These are phyloP conservation scores for Mayamaea pseudoterrestris DNA, from an alignment of 108 stramenopile species.

Conservation along the genomic window DNA sequence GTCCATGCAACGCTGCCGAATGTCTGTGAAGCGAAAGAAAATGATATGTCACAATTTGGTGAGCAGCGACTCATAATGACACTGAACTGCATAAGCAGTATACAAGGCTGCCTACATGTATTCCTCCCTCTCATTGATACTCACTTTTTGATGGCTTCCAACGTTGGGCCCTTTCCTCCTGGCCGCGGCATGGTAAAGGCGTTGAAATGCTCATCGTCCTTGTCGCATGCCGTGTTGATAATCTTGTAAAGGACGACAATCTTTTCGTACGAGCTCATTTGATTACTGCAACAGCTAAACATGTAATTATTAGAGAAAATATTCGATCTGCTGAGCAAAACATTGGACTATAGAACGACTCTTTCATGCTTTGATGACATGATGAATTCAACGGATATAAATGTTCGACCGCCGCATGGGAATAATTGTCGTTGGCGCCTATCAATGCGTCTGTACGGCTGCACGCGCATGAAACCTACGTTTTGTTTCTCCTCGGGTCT, in stretches of 20 bases:
- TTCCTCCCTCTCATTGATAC: neutral
- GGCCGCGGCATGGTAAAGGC: constrained; percentile 53
- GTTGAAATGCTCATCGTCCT: constrained; percentile 32
- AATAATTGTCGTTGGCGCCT: no score
- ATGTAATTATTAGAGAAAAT: no score
- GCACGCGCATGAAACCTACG: no score
- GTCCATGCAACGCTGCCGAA: constrained; percentile 36
- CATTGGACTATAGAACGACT: no score
- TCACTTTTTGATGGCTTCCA: constrained; percentile 56
- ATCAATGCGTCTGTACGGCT: no score
- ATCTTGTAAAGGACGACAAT: constrained; percentile 39
- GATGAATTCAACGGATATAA: no score
- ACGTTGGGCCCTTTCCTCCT: constrained; percentile 32
- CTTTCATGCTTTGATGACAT: no score
- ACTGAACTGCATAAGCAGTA: neutral
- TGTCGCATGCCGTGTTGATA: constrained; percentile 32
- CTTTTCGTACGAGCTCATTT: neutral
- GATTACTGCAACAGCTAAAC: no score
- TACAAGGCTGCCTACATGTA: neutral
- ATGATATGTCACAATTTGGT: neutral
- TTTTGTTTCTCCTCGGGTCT: no score
- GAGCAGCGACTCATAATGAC: neutral
- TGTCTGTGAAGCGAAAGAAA: constrained; percentile 11
- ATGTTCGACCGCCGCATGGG: no score
- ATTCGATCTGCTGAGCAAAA: no score